Percentiles rank a stretch among this genome's conserved stretches.
Evolutionary conservation across 2,329 filamentous ascomycete genomes (phyloP).

Genomic region (Triangularia verruculosa): DNA sequence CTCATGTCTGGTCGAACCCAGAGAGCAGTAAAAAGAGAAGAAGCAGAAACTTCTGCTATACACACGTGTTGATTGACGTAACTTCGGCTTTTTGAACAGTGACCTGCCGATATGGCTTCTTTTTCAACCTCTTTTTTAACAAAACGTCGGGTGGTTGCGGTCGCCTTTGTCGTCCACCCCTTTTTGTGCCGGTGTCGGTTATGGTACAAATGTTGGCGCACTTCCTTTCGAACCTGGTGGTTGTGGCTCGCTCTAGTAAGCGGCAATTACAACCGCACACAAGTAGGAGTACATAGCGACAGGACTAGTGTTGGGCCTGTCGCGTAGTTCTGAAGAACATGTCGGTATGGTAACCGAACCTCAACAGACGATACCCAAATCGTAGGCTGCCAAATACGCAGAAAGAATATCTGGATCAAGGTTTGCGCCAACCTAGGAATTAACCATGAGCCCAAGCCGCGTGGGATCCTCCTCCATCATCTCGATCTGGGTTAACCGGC

Average conservation of each 20-base stretch:
- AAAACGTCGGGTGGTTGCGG: no score
- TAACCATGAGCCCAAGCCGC: slow-evolving; percentile 27
- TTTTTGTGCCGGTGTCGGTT: background rate
- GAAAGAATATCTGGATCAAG: background rate
- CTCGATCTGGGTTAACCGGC: slow-evolving; percentile 30
- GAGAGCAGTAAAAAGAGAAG: background rate
- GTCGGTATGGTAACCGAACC: background rate
- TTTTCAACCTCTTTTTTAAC: background rate
- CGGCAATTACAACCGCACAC: background rate
- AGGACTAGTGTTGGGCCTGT: background rate
- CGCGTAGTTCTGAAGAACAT: background rate
- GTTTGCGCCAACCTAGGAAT: slow-evolving; percentile 17
- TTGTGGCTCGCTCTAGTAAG: slow-evolving; percentile 3
- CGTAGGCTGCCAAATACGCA: background rate
- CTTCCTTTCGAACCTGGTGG: background rate
- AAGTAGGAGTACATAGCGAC: background rate
- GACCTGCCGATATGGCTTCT: background rate
- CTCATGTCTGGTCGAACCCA: background rate
- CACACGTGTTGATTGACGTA: background rate
- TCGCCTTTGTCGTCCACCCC: background rate
- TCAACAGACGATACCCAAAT: background rate
- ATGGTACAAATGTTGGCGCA: background rate
- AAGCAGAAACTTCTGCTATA: background rate
- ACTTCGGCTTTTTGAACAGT: background rate
- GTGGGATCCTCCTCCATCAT: slow-evolving; percentile 30